phyloP scores from a whole-genome alignment of 2,329 filamentous ascomycete genomes.

The Rhytidhysteron rufulum region DNA sequence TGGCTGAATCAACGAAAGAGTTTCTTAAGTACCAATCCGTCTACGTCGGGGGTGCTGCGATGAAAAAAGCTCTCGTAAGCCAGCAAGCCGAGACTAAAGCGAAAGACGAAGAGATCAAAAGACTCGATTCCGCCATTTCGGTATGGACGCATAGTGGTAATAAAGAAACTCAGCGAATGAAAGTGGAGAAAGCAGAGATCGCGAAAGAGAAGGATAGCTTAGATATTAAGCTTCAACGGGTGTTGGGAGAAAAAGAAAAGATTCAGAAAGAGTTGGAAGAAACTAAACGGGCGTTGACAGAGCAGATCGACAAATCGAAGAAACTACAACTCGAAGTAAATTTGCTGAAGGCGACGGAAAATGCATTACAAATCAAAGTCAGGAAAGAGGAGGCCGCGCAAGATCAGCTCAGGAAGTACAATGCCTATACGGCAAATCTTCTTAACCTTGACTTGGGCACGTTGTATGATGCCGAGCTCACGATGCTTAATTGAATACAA shows the following conservation, averaged over 20 bases:
- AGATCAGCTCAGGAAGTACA: background rate
- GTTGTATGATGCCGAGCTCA: conserved; percentile 1
- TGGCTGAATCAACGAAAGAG: conserved; percentile 1
- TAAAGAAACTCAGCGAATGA: conserved; percentile 1
- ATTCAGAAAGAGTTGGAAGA: background rate
- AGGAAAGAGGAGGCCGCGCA: background rate
- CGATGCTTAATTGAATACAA: background rate
- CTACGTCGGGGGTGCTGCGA: background rate
- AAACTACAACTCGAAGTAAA: no score
- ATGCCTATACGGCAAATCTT: conserved; percentile 3
- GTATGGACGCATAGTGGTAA: conserved; percentile 1
- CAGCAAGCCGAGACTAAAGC: conserved; percentile 1
- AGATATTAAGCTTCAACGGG: background rate
- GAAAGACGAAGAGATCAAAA: conserved; percentile 2
- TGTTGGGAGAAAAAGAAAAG: background rate
- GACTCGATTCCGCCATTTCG: conserved; percentile 1
- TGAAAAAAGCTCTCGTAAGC: background rate
- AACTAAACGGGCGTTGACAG: no score
- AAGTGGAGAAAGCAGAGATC: background rate
- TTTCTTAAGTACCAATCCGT: conserved; percentile 1
- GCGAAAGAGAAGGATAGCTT: background rate
- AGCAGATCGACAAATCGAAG: no score
- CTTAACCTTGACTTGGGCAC: background rate
- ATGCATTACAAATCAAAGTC: conserved; percentile 1
- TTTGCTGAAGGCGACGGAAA: no score